Conservation (phyloP, 2,329 filamentous ascomycete species). For the Pseudogymnoascus sp. region DNA sequence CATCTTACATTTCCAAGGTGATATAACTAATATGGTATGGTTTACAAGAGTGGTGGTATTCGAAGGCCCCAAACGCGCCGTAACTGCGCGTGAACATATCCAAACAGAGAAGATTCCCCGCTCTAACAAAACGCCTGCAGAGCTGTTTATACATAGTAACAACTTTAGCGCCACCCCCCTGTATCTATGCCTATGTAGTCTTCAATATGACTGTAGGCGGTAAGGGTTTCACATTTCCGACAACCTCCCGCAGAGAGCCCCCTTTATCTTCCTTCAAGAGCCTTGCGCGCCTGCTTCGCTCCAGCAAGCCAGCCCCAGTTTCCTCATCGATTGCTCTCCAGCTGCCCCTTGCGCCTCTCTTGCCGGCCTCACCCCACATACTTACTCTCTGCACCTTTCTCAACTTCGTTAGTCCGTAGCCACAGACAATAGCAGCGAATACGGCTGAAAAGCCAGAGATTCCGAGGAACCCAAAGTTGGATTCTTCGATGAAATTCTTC, state of each 20-base stretch:
- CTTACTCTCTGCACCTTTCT: constrained; percentile 80
- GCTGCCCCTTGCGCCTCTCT: constrained; percentile 22
- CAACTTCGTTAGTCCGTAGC: constrained; percentile 77
- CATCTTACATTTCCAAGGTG: constrained; percentile 5
- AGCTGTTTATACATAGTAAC: constrained; percentile 5
- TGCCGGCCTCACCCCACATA: constrained; percentile 53
- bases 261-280: constrained; percentile 3
- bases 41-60: constrained; percentile 10
- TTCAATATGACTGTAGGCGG: constrained; percentile 8
- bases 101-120: neutral
- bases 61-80: neutral
- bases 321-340: constrained; percentile 19
- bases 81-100: neutral
- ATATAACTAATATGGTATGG: constrained; percentile 6
- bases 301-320: constrained; percentile 21
- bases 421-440: constrained; percentile 71
- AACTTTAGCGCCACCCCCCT: constrained; percentile 1
- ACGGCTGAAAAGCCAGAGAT: constrained; percentile 66
- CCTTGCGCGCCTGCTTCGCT: constrained; percentile 23
- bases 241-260: neutral
- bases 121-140: constrained; percentile 6
- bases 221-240: constrained; percentile 2
- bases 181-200: neutral
- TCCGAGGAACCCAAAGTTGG: constrained; percentile 73
- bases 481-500: constrained; percentile 97